Evolutionary conservation across 108 stramenopile species (phyloP).

Genomic region (Pseudonitzschia delicatissima): DNA sequence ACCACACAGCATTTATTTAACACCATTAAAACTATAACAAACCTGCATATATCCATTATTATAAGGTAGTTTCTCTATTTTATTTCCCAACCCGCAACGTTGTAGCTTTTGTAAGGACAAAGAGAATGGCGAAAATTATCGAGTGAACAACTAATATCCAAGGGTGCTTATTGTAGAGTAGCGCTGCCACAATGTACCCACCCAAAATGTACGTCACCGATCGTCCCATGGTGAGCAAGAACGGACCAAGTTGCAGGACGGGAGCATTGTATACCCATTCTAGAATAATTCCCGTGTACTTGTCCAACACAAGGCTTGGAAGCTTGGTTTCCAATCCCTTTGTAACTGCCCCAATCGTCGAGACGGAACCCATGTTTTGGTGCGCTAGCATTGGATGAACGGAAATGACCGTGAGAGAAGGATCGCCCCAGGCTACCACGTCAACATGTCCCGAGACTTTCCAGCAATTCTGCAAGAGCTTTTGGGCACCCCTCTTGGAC

Average conservation of each 20-base stretch:
- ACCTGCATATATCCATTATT: background rate
- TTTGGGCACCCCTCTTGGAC: slow-evolving; percentile 21
- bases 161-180: background rate
- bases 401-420: background rate
- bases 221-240: background rate
- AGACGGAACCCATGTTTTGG: slow-evolving; percentile 15
- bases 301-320: slow-evolving; percentile 7
- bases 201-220: background rate
- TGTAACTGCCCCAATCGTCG: slow-evolving; percentile 24
- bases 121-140: background rate
- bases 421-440: slow-evolving; percentile 20
- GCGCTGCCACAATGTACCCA: background rate
- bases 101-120: background rate
- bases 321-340: slow-evolving; percentile 13
- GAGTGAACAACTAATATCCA: background rate
- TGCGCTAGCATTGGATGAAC: slow-evolving; percentile 7
- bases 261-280: slow-evolving; percentile 21
- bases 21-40: background rate
- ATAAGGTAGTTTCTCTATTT: background rate
- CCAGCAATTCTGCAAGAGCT: slow-evolving; percentile 4
- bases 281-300: slow-evolving; percentile 12
- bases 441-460: slow-evolving; percentile 15
- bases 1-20: too few species aligned
- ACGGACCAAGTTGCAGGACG: slow-evolving; percentile 9
- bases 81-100: background rate